phyloP scores from a whole-genome alignment of 1,139 yeast genomes.

The Suhomyces chickasaworum region DNA sequence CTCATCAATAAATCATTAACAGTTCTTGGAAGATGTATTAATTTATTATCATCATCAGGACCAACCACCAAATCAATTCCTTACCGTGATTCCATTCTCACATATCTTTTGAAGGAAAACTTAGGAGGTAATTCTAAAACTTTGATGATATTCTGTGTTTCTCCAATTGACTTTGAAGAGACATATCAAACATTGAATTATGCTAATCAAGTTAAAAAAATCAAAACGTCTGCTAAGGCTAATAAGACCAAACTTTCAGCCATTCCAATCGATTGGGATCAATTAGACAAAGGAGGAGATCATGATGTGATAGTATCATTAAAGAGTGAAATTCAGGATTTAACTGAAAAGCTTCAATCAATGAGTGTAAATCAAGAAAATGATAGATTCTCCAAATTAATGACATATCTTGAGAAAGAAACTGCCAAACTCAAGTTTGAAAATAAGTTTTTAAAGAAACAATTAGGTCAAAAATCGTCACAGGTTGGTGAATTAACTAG shows the following conservation, averaged over 20 bases:
- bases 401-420: slow-evolving; percentile 37
- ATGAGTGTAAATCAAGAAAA: slow-evolving; percentile 5
- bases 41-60: slow-evolving; percentile 45
- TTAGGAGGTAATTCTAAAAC: slow-evolving; percentile 77
- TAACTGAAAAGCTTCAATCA: slow-evolving; percentile 30
- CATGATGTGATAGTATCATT: slow-evolving; percentile 33
- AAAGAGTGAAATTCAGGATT: slow-evolving; percentile 32
- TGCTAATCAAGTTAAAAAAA: slow-evolving; percentile 73
- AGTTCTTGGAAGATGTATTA: slow-evolving; percentile 74
- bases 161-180: slow-evolving; percentile 77
- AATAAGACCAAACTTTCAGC: slow-evolving; percentile 38
- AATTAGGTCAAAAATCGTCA: slow-evolving; percentile 21
- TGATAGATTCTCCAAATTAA: slow-evolving; percentile 28
- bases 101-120: slow-evolving; percentile 72
- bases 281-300: slow-evolving; percentile 28
- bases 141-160: slow-evolving; percentile 73
- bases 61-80: slow-evolving; percentile 43
- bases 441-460: slow-evolving; percentile 32
- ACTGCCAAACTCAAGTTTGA: slow-evolving; percentile 35
- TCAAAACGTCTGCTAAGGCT: slow-evolving; percentile 60
- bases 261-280: slow-evolving; percentile 37
- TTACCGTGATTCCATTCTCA: slow-evolving; percentile 70
- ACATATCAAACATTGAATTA: slow-evolving; percentile 71
- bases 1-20: slow-evolving; percentile 75
- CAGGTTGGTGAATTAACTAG: slow-evolving; percentile 30